Evolutionary conservation across 2,329 filamentous ascomycete species (phyloP), one percentile per base, ranked within the genome.

Genomic region (Hypoxylon sp.): DNA sequence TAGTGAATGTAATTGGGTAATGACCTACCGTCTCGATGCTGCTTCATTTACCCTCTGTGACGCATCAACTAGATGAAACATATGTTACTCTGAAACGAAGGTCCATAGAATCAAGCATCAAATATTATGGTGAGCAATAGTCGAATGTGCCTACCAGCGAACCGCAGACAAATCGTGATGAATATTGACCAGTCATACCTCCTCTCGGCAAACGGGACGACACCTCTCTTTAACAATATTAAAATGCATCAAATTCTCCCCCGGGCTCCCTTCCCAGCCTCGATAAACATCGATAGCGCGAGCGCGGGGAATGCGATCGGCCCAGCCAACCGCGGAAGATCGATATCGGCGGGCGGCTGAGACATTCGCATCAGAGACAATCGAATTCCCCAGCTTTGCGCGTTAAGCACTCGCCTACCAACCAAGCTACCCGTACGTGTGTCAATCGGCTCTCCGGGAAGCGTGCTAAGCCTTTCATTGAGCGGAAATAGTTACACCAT

Each of bases 281-380:
- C n/a, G n/a, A n/a, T n/a, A n/a, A n/a, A n/a, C n/a, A n/a, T n/a
- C n/a, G n/a, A n/a, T n/a, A n/a, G n/a, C n/a, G n/a, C n/a, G n/a
- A n/a, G n/a, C 16, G 31, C 26, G n/a, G 35, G 55, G 57, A 58
- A 60, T 60, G 47, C 38, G 54, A 60, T 57, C 54, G 36, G 7
- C 44, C 43, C 21, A 25, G 36, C 45, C 51, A 52, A 43, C 50
- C 45, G 41, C 30, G n/a, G 35, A n/a, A 15, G 32, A 55, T 57
- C 57, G 45, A 52, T 54, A 30, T 34, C 51, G 38, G 50, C 57
- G 50, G 35, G 54, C 60, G 54, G 53, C 57, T 63, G 51, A 65
- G 64, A 67, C 63, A 63, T 55, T 43, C n/a, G 54, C 60, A 53
- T 51, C 57, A 62, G 51, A 65, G 64, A 67, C 63, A 63, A 53